Percentiles rank a stretch among this genome's conserved stretches.
These are phyloP conservation scores for Ophiostoma populinum DNA, from an alignment of 2,329 filamentous ascomycete species.

Conservation along the genomic window DNA sequence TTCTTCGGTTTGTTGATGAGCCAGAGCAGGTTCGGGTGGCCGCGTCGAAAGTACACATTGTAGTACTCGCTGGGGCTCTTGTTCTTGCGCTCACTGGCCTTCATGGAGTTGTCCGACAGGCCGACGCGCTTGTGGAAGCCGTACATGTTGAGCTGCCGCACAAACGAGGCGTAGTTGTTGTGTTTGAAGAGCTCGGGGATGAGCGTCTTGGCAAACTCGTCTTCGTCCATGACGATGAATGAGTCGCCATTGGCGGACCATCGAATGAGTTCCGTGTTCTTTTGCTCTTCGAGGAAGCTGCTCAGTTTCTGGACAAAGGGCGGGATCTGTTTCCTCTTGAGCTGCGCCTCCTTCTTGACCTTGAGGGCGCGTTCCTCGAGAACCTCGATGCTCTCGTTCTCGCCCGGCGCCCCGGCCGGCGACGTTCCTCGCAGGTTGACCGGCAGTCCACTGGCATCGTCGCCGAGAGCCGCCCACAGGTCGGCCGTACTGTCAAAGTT, in stretches of 20 bases:
- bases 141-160: constrained; percentile 91
- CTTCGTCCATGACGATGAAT: constrained; percentile 91
- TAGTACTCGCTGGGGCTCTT: constrained; percentile 98
- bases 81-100: constrained; percentile 88
- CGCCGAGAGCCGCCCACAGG: constrained; percentile 23
- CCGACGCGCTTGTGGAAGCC: constrained; percentile 94
- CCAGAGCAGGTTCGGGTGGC: constrained; percentile 84
- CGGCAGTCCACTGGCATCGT: constrained; percentile 19
- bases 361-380: constrained; percentile 64
- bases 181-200: constrained; percentile 98
- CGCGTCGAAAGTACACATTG: constrained; percentile 89
- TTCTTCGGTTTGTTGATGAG: constrained; percentile 91
- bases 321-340: constrained; percentile 87
- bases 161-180: constrained; percentile 95
- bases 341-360: constrained; percentile 74
- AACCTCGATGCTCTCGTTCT: constrained; percentile 58
- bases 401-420: constrained; percentile 18
- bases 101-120: constrained; percentile 92
- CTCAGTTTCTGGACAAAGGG: constrained; percentile 96
- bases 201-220: constrained; percentile 94
- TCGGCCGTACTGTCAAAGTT: constrained; percentile 24
- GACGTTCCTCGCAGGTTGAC: neutral
- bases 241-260: constrained; percentile 96
- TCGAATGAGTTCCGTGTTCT: constrained; percentile 85
- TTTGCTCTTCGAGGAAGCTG: constrained; percentile 86